These are phyloP conservation scores for Botryotinia convoluta DNA, from an alignment of 2,329 filamentous ascomycete genomes.

Conservation along the genomic window DNA sequence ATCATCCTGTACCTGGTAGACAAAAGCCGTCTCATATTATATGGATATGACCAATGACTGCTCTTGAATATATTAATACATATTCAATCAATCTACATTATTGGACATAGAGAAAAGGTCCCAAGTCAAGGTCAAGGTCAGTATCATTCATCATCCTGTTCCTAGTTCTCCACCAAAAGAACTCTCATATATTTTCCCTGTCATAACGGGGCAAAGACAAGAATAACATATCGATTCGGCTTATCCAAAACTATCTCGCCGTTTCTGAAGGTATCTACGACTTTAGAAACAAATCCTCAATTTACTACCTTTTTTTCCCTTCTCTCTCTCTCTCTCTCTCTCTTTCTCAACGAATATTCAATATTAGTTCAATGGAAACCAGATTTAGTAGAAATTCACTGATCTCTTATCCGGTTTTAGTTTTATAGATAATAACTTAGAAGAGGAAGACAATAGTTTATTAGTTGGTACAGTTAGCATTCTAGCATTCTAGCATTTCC, in stretches of 20 bases:
- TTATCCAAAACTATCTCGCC: neutral
- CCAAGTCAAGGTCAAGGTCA: neutral
- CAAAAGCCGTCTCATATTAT: neutral
- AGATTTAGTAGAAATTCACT: neutral
- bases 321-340: neutral
- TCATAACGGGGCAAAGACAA: neutral
- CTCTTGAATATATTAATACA: neutral
- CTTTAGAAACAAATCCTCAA: neutral
- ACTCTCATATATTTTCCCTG: neutral
- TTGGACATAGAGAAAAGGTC: neutral
- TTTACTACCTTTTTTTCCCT: neutral
- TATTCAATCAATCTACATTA: neutral
- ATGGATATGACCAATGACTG: slow-evolving; percentile 2
- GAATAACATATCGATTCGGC: neutral
- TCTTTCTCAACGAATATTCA: neutral
- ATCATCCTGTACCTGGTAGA: neutral
- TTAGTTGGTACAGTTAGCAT: neutral
- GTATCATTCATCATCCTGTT: neutral
- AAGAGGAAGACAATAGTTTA: neutral
- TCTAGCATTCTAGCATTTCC: neutral
- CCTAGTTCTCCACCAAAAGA: slow-evolving; percentile 5
- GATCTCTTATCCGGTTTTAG: neutral
- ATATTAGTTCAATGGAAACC: neutral
- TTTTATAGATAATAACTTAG: neutral
- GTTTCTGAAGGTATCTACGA: neutral